Evolutionary conservation across 805 yeast genomes (phyloP), one percentile per base, ranked within the genome.

Genomic region (Barnettozyma vustinii): DNA sequence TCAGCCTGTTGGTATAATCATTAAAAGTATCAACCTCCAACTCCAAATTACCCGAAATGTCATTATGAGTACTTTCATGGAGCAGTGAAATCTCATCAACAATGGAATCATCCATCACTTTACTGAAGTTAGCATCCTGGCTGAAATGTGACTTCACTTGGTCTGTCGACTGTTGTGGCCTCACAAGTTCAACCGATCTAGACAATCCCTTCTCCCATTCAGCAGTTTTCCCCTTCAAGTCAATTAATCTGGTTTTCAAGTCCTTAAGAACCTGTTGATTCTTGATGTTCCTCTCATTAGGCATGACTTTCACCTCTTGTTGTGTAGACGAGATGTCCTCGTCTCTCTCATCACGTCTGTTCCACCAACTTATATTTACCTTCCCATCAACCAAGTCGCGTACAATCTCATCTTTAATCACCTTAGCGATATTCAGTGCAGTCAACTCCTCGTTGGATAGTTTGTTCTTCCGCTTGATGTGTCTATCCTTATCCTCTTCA

Each of bases 321-420:
- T 37, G 42, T 4, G 42, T n/a, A 39, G 42, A 30, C 12, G 37
- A 32, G 5, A 19, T 58, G 20, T 55, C 62, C 8, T 58, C 60
- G 1, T 56, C 63, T 3, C 58, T 58, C 2, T 55, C 59, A 4
- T 61, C 65, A 15, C 58, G 56, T 13, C 73, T 63, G 45, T 70
- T 71, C 75, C 84, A 83, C 95, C 94, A 87, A 58, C 84, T 80
- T 4, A 85, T 79, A 44, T 77, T 69, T 15, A 86, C 72, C 49
- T 72, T 70, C 8, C 87, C 88, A 36, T 79, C 76, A 16, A 72
- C 69, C 47, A 87, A 63, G 55, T 81, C 88, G 26, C 74, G 65
- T 8, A 84, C 64, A 4, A 84, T 57, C 57, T 83, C 88, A 47
- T 81, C 83, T 58, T 80, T 76, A 39, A 87, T 81, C 3, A 79